These are phyloP conservation scores for Pichia scutulata DNA, from an alignment of 805 yeast genomes.

Conservation along the genomic window DNA sequence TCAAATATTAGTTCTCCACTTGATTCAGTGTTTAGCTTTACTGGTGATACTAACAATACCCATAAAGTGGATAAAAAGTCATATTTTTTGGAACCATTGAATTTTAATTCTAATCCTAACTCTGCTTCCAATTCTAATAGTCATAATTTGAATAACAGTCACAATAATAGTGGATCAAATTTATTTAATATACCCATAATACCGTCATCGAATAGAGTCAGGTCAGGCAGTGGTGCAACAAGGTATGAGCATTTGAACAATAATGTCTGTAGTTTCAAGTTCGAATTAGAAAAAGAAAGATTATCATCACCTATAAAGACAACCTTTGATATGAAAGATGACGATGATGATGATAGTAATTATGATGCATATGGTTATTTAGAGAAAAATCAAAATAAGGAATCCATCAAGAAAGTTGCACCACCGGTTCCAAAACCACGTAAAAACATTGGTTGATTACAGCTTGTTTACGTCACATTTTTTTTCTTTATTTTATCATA, in stretches of 20 bases:
- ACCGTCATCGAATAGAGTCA: slow-evolving; percentile 2
- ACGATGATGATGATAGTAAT: neutral
- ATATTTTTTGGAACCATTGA: neutral
- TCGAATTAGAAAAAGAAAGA: slow-evolving; percentile 8
- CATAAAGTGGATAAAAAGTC: neutral
- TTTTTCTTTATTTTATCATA: neutral
- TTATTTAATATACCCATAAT: neutral
- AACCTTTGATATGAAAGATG: neutral
- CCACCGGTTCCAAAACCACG: slow-evolving; percentile 8
- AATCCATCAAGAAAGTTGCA: neutral
- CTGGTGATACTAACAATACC: neutral
- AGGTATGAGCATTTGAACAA: slow-evolving; percentile 20
- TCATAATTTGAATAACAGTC: neutral
- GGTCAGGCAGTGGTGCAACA: slow-evolving; percentile 14
- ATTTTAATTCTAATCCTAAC: neutral
- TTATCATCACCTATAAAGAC: slow-evolving; percentile 4
- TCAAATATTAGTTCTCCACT: neutral
- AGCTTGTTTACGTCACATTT: neutral
- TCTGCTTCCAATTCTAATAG: neutral
- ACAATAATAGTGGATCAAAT: neutral
- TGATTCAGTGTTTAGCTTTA: neutral
- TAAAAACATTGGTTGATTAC: neutral
- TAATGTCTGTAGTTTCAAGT: slow-evolving; percentile 15
- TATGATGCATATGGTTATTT: neutral
- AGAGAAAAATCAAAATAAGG: neutral